Evolutionary conservation across 495 filamentous ascomycete species (phyloP), one percentile per base, ranked within the genome.

Genomic region (Trichoderma erinaceum): DNA sequence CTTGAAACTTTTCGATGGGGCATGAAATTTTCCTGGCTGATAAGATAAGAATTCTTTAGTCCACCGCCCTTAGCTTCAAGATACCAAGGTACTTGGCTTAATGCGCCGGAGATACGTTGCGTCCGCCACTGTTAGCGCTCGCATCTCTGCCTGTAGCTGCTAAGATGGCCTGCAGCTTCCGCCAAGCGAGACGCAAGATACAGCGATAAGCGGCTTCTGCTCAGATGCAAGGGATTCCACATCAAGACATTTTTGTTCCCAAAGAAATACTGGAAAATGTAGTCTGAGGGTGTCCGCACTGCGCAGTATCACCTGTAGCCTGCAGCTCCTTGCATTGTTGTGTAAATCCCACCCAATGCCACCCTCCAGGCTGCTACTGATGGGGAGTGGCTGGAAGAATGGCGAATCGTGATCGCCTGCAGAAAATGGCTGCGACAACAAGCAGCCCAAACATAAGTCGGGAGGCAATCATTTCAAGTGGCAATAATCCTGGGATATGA

Each of bases 1-100:
- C 56, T 25, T 61, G 56, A 25, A 32, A 61, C 56, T 61, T 29
- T 61, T 27, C 11, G 56, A 61, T 25, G 25, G 56, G 4, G 27
- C 56, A 23, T 61, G 56, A 61, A 61, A 61, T 15, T 61, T 61
- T 61, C 52, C 56, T 61, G 56, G 27, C 56, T 61, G 56, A 61
- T 61, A 61, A 61, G 56, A 61, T 61, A 61, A 61, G 56, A 16
- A 29, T 32, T 32, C 29, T 61, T 32, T 12, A 61, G 48, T 52
- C 21, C n/a, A 5, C 21, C 6, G 46, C 46, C 16, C 46, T 50
- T n/a, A 29, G 18, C 43, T 46, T 16, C 15, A 2, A 11, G 15
- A 6, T 44, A 44, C 41, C 48, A 52, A 52, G 13, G 21, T 21
- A 25, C 50, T 21, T 21, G n/a, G 12, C 25, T 16, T 11, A 0